Evolutionary conservation across 352 stramenopile species (phyloP).

Genomic region (Peronospora farinosa): DNA sequence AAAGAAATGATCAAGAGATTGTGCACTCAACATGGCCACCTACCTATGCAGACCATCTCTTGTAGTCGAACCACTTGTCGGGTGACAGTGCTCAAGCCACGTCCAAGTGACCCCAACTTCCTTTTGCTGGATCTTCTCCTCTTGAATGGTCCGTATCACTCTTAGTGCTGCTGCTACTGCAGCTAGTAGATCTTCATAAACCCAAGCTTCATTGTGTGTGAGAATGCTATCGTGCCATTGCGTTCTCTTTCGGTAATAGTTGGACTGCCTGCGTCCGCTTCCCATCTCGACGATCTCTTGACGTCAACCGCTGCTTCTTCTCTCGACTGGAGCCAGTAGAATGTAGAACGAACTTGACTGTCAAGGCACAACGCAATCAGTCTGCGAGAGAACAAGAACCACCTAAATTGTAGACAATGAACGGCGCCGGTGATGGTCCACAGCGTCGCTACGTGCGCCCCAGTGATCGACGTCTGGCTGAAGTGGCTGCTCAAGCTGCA

Average conservation of each 20-base stretch:
- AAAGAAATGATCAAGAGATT: slow-evolving; percentile 85
- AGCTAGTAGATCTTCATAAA: too few relatives aligned
- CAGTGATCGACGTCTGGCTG: slow-evolving; percentile 36
- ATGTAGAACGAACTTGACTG: too few relatives aligned
- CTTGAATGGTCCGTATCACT: too few relatives aligned
- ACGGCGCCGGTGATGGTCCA: slow-evolving; percentile 2
- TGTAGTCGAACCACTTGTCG: too few relatives aligned
- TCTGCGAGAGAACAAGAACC: slow-evolving; percentile 3
- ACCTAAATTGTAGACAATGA: slow-evolving; percentile 9
- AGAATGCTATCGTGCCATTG: background rate
- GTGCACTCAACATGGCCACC: slow-evolving; percentile 57
- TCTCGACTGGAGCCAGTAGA: too few relatives aligned
- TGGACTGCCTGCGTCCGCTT: background rate
- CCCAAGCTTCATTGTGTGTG: too few relatives aligned
- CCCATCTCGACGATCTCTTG: background rate
- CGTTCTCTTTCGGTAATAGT: background rate
- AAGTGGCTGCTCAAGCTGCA: slow-evolving; percentile 28
- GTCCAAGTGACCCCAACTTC: too few relatives aligned
- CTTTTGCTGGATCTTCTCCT: too few relatives aligned
- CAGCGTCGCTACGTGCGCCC: slow-evolving; percentile 39
- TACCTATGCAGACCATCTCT: too few relatives aligned
- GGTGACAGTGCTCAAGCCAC: too few relatives aligned
- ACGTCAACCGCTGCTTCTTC: background rate
- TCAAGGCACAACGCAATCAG: slow-evolving; percentile 16
- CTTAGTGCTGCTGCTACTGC: too few relatives aligned